Conservation (phyloP, 2,329 filamentous ascomycete genomes). For the Trichoderma guizhouense region DNA sequence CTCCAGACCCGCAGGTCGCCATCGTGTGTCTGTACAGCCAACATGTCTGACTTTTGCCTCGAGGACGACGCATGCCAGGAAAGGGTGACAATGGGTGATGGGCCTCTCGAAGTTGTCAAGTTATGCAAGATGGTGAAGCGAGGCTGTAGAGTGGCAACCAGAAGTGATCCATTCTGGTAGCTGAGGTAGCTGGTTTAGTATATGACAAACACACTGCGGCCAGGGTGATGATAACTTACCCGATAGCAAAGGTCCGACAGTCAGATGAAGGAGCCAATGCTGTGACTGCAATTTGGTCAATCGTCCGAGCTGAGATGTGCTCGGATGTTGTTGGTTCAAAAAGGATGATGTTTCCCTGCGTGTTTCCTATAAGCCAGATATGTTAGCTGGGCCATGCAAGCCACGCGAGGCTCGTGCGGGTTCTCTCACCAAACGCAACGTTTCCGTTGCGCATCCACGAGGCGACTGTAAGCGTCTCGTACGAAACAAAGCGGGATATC, state of each 20-base stretch:
- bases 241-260: slow-evolving; percentile 93
- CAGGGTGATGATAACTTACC: slow-evolving; percentile 51
- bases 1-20: slow-evolving; percentile 96
- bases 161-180: slow-evolving; percentile 90
- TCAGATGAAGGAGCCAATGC: slow-evolving; percentile 84
- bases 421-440: slow-evolving; percentile 80
- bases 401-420: neutral
- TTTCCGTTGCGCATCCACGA: slow-evolving; percentile 97
- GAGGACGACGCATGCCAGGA: slow-evolving; percentile 96
- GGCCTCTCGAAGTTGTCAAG: slow-evolving; percentile 75
- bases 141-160: slow-evolving; percentile 85
- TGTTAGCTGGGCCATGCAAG: slow-evolving; percentile 22
- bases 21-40: slow-evolving; percentile 87
- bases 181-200: slow-evolving; percentile 43
- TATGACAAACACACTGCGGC: neutral
- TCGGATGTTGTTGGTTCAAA: slow-evolving; percentile 94
- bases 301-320: slow-evolving; percentile 84
- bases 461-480: slow-evolving; percentile 79
- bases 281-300: slow-evolving; percentile 91
- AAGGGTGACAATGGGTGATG: slow-evolving; percentile 81
- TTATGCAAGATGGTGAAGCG: slow-evolving; percentile 94
- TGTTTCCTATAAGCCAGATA: slow-evolving; percentile 62
- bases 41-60: slow-evolving; percentile 95
- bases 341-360: slow-evolving; percentile 86
- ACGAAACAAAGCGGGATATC: slow-evolving; percentile 86